Base-by-base conservation (phyloP, 2,329 filamentous ascomycete genomes). In the Amauroascus verrucosus region DNA sequence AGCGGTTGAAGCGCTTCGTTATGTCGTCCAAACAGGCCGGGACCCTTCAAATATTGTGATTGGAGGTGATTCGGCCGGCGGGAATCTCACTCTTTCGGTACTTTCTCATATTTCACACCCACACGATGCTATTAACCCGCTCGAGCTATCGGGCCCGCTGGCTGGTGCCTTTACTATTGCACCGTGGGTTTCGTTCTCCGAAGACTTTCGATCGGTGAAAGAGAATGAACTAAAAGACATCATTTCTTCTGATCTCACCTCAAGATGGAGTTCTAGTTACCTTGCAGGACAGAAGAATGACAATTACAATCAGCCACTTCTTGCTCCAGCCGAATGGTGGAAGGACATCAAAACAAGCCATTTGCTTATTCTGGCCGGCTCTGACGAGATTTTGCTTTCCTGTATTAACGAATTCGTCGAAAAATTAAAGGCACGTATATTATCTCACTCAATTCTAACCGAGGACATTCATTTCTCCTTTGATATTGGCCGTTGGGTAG, bases 181-280 rank as follows among this genome's bases (percentile, higher is more conserved):
- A 0, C 81, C 81, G 0, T 84, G 81, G 81, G 69, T 73, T 1
- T 72, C 72, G 1, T 76, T 83, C 56, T 67, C 70, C n/a, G 69
- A 67, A 0, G 64, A 72, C 16, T 72, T 72, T 24, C 63, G 67
- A 0, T 71, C 70, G 1, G 73, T 71, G 44, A 60, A 62, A 6
- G 63, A 65, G 7, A 80, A 82, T 54, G 67, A 68, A 2, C 67
- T 72, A 22, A 77, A 74, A 40, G 80, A 83, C 60, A 65, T 76
- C 50, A 70, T 83, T 41, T 68, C 71, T 11, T 61, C 63, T 0
- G 60, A 61, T 0, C 63, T 71, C 0, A 70, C 73, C 1, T 59
- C 59, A 0, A 67, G 70, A 1, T 83, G 78, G 78, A 65, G 69
- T 1, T 53, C 59, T 0, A 70, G 73, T 1, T 81, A 78, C 60